Conservation (phyloP, 2,329 filamentous ascomycete species). For the Albophoma yamanashiensis region DNA sequence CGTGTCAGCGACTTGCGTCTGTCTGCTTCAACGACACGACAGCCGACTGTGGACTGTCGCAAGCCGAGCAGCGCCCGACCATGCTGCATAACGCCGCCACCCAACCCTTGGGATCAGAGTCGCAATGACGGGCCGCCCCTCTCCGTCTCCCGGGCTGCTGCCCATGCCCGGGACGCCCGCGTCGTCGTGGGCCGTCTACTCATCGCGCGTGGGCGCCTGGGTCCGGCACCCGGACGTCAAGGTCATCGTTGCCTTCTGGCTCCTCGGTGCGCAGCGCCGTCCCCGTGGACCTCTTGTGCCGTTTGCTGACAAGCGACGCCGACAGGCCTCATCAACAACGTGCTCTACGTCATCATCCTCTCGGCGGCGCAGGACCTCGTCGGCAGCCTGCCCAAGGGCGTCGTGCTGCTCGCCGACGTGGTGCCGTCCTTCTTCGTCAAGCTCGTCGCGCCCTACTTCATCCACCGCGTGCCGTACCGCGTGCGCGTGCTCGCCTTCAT, state of each 20-base stretch:
- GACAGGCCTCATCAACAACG: conserved; percentile 68
- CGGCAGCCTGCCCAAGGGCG: conserved; percentile 80
- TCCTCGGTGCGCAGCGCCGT: conserved; percentile 57
- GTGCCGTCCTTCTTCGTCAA: conserved; percentile 84
- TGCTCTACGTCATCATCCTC: conserved; percentile 94
- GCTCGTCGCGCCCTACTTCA: conserved; percentile 84
- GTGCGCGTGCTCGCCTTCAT: conserved; percentile 67
- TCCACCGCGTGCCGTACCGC: conserved; percentile 75
- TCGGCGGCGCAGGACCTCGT: conserved; percentile 93
- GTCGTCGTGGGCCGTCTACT: conserved; percentile 66
- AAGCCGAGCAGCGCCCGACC: neutral
- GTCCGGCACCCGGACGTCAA: conserved; percentile 59
- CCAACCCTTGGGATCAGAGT: neutral
- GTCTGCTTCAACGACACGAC: neutral
- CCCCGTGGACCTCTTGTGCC: no score
- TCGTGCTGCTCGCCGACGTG: conserved; percentile 88
- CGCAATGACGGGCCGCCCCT: conserved; percentile 25
- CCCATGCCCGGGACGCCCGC: conserved; percentile 47
- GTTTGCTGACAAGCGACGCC: conserved; percentile 2
- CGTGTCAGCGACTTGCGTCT: no score
- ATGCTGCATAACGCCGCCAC: neutral
- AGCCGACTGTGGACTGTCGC: neutral
- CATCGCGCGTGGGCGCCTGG: conserved; percentile 49
- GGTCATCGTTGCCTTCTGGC: conserved; percentile 78
- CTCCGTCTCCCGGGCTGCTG: conserved; percentile 34